Percentiles rank a stretch among this genome's conserved stretches.
These are phyloP conservation scores for Hypoxylon sp. DNA, from an alignment of 2,329 filamentous ascomycete genomes.

Conservation along the genomic window DNA sequence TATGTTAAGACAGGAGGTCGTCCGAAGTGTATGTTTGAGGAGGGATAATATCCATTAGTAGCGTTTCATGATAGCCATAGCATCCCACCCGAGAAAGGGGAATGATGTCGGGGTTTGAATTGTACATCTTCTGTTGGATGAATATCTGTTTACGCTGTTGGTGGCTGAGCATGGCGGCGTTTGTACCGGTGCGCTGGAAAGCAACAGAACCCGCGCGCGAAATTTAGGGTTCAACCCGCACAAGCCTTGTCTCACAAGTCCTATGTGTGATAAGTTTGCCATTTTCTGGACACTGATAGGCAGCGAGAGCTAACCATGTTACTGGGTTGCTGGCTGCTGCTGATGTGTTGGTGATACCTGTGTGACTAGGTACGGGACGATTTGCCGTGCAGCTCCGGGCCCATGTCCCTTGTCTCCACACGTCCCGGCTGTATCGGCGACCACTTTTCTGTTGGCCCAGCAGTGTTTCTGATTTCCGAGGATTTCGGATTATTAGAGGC, in stretches of 20 bases:
- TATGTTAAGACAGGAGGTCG: background rate
- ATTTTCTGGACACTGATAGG: background rate
- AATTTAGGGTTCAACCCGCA: too few species aligned
- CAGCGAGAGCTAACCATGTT: background rate
- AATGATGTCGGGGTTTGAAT: background rate
- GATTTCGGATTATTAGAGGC: constrained; percentile 13
- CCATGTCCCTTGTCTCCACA: constrained; percentile 27
- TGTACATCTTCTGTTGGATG: constrained; percentile 5
- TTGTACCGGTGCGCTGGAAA: constrained; percentile 1
- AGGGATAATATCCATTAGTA: background rate
- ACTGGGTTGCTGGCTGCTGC: background rate
- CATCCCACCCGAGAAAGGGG: background rate
- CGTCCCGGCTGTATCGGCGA: constrained; percentile 27
- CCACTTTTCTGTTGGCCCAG: constrained; percentile 24
- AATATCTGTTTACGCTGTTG: background rate
- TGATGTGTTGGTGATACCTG: background rate
- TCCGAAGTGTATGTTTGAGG: background rate
- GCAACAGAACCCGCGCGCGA: background rate
- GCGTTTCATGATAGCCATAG: background rate
- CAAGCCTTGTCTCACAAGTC: background rate
- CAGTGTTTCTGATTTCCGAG: constrained; percentile 18
- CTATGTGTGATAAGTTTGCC: background rate
- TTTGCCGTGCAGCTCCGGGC: constrained; percentile 16
- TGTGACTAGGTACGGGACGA: constrained; percentile 7
- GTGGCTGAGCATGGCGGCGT: constrained; percentile 8